Evolutionary conservation across 768 basidiomycete genomes (phyloP).

Genomic region (Arthromyces matolae): DNA sequence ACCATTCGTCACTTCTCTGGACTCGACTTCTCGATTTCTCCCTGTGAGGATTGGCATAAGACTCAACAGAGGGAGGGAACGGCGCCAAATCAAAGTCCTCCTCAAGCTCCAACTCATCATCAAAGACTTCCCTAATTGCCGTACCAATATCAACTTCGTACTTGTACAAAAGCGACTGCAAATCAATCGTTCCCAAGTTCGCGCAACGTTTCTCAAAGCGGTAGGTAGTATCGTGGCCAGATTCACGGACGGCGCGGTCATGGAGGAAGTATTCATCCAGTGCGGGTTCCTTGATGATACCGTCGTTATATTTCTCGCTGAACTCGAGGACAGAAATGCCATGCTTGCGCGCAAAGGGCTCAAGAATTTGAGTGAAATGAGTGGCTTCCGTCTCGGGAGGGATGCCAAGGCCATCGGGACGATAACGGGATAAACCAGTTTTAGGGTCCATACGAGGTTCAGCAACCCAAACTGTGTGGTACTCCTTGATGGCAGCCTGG

Average conservation of each 20-base stretch:
- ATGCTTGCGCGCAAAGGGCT: conserved; percentile 90
- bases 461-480: conserved; percentile 96
- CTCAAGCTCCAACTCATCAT: conserved; percentile 86
- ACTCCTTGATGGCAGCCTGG: conserved; percentile 97
- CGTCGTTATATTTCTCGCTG: conserved; percentile 92
- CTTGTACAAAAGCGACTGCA: conserved; percentile 96
- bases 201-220: conserved; percentile 97
- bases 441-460: conserved; percentile 92
- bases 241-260: conserved; percentile 94
- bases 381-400: conserved; percentile 98
- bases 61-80: conserved; percentile 78
- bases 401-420: conserved; percentile 91
- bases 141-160: conserved; percentile 99
- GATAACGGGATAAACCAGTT: conserved; percentile 91
- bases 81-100: conserved; percentile 90
- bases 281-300: conserved; percentile 74
- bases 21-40: conserved; percentile 55
- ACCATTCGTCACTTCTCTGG: conserved; percentile 90
- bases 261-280: conserved; percentile 98
- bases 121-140: conserved; percentile 92
- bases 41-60: conserved; percentile 60
- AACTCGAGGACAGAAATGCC: conserved; percentile 94
- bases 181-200: conserved; percentile 93
- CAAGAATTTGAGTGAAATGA: conserved; percentile 96
- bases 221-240: conserved; percentile 95